These are phyloP conservation scores for Echria macrotheca DNA, from an alignment of 495 filamentous ascomycete genomes.

Conservation along the genomic window DNA sequence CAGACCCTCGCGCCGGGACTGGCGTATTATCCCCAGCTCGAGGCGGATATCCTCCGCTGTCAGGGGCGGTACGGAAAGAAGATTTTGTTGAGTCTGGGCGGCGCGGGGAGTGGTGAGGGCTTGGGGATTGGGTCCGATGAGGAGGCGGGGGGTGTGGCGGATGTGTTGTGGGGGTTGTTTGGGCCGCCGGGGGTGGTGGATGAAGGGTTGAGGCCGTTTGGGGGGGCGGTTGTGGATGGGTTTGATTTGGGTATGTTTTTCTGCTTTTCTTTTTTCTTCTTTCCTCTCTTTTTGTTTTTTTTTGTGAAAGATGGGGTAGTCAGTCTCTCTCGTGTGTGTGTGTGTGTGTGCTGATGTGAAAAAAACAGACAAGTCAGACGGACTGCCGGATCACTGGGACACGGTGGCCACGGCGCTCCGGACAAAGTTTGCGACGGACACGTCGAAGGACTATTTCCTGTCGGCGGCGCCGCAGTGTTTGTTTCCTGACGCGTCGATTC, in stretches of 20 bases:
- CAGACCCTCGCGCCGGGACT: conserved; percentile 5
- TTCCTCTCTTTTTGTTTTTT: not conserved
- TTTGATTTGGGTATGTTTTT: not conserved
- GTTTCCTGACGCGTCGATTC: conserved; percentile 36
- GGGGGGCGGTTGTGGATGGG: conserved; percentile 1
- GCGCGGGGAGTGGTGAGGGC: conserved; percentile 35
- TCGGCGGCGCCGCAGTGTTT: conserved; percentile 53
- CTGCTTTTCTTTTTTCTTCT: conserved; percentile 44
- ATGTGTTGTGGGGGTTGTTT: conserved; percentile 60
- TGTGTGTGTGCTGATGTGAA: not conserved
- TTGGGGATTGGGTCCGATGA: conserved; percentile 45
- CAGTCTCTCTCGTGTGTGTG: not conserved
- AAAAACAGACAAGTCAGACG: conserved; percentile 22
- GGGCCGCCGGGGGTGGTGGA: conserved; percentile 32
- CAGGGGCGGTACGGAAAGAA: conserved; percentile 53
- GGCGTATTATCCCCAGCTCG: conserved; percentile 9
- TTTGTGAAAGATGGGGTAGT: not conserved
- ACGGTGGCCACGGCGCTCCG: conserved; percentile 10
- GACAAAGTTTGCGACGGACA: conserved; percentile 6
- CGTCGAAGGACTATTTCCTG: conserved; percentile 41
- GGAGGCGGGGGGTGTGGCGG: conserved; percentile 49
- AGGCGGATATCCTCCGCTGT: conserved; percentile 51
- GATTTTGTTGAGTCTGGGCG: conserved; percentile 56
- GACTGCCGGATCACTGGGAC: conserved; percentile 10
- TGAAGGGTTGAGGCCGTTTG: not conserved